A percentile compares a stretch with the other conserved stretches of the same genome.
Evolutionary conservation across 768 basidiomycete species (phyloP).

Genomic region (Crassisporium funariophilum): DNA sequence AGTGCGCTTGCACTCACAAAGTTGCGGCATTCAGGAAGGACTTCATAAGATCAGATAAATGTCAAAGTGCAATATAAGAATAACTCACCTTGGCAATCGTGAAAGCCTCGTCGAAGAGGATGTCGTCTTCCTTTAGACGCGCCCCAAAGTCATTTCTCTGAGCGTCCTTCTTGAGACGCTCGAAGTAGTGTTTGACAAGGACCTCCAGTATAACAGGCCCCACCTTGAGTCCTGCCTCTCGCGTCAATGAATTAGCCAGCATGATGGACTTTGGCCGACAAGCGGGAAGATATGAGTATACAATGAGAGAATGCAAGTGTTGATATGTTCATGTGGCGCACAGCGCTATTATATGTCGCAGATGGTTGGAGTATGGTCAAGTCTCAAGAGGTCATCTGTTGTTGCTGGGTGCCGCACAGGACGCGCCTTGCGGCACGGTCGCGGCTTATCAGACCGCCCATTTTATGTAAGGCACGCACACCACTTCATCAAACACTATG

Average conservation of each 20-base stretch:
- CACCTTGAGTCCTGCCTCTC: conserved; percentile 63
- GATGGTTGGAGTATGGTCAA: too few relatives aligned
- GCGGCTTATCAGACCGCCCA: too few relatives aligned
- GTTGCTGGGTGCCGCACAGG: too few relatives aligned
- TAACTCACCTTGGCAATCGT: conserved; percentile 67
- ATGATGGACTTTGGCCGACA: not conserved
- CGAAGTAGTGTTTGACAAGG: conserved; percentile 85
- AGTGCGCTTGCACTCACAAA: conserved; percentile 47
- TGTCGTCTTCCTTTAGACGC: conserved; percentile 65
- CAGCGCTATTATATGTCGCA: too few relatives aligned
- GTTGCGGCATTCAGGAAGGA: conserved; percentile 76
- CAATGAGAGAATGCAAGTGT: not conserved
- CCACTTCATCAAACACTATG: too few relatives aligned
- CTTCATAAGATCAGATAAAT: conserved; percentile 33
- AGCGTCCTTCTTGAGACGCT: conserved; percentile 52
- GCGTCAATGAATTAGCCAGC: conserved; percentile 54
- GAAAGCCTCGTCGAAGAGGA: conserved; percentile 82
- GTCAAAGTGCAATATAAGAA: not conserved
- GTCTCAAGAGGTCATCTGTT: too few relatives aligned
- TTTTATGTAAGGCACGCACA: too few relatives aligned
- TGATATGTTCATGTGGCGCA: too few relatives aligned
- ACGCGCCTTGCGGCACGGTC: too few relatives aligned
- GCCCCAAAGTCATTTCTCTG: conserved; percentile 42
- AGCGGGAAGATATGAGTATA: not conserved
- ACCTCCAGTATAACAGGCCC: conserved; percentile 76